Percentiles rank a stretch among this genome's conserved stretches.
Conservation (phyloP, 2,329 filamentous ascomycete species). For the Ophiostoma triangulosporum region DNA sequence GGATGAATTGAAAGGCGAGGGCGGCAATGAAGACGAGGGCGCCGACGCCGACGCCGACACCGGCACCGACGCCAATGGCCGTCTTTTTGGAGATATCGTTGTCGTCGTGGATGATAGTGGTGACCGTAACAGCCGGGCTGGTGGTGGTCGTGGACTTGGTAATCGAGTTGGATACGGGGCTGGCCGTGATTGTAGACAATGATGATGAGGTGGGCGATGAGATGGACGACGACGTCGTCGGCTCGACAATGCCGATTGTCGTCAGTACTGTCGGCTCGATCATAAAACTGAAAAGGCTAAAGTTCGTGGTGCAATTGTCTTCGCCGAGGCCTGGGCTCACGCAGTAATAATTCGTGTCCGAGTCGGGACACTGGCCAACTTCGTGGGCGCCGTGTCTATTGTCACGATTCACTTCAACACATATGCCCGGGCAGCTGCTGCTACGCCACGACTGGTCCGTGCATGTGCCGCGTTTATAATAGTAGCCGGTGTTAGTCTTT, state of each 20-base stretch:
- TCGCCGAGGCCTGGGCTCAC: conserved; percentile 11
- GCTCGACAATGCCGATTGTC: conserved; percentile 13
- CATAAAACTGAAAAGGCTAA: no score
- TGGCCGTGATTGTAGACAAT: not conserved
- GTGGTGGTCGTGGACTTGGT: no score
- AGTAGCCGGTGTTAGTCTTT: conserved; percentile 13
- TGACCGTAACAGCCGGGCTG: not conserved
- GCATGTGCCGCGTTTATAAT: conserved; percentile 22
- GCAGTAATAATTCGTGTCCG: conserved; percentile 17
- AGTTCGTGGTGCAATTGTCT: conserved; percentile 11
- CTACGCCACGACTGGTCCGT: conserved; percentile 22
- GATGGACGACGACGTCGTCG: not conserved
- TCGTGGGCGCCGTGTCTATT: conserved; percentile 13
- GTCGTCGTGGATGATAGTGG: not conserved
- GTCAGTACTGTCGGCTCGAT: no score
- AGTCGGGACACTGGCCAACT: conserved; percentile 11
- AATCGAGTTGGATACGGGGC: not conserved
- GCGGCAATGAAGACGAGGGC: not conserved
- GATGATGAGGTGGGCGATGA: not conserved
- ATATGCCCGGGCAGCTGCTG: conserved; percentile 21
- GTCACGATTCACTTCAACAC: conserved; percentile 16
- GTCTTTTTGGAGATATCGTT: not conserved
- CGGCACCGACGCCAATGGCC: conserved; percentile 9
- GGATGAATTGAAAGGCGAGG: conserved; percentile 1
- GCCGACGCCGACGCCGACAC: conserved; percentile 2